These are phyloP conservation scores for Jaltomata sinuosa DNA, from an alignment of 257 asterid species.

Conservation along the genomic window DNA sequence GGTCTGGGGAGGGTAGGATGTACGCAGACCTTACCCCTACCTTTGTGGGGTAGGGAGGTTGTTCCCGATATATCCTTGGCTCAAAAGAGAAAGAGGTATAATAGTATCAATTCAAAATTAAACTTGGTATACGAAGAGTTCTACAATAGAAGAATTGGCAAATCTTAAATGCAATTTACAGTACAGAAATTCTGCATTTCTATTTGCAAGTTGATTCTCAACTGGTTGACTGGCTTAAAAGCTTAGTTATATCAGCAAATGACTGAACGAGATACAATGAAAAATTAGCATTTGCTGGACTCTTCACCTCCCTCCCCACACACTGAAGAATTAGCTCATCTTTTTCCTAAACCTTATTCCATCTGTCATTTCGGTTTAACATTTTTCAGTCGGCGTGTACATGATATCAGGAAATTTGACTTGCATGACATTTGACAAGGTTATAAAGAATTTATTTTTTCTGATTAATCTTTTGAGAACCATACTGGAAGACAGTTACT, in stretches of 20 bases:
- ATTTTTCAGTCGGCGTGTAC: not conserved
- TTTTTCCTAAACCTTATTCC: not conserved
- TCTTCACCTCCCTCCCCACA: not conserved
- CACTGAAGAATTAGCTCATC: not conserved
- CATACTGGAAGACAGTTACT: not conserved
- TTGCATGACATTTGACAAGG: not conserved
- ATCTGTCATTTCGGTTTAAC: not conserved
- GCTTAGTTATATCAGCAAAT: not conserved
- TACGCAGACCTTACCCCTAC: too few species aligned
- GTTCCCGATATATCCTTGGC: too few species aligned
- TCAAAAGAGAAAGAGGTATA: too few species aligned
- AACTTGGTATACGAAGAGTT: too few species aligned
- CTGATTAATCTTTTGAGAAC: not conserved
- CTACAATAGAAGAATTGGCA: too few species aligned
- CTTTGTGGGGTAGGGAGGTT: too few species aligned
- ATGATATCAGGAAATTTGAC: not conserved
- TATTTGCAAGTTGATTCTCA: not conserved
- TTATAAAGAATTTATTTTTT: not conserved
- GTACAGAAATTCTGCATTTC: not conserved
- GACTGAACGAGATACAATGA: not conserved
- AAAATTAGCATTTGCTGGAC: not conserved
- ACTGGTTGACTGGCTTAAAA: not conserved
- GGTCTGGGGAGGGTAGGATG: too few species aligned
- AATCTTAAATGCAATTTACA: not conserved
- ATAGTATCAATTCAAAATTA: too few species aligned